Evolutionary conservation across 345 rosid species (phyloP).

Genomic region (Zanthoxylum bungeanum): DNA sequence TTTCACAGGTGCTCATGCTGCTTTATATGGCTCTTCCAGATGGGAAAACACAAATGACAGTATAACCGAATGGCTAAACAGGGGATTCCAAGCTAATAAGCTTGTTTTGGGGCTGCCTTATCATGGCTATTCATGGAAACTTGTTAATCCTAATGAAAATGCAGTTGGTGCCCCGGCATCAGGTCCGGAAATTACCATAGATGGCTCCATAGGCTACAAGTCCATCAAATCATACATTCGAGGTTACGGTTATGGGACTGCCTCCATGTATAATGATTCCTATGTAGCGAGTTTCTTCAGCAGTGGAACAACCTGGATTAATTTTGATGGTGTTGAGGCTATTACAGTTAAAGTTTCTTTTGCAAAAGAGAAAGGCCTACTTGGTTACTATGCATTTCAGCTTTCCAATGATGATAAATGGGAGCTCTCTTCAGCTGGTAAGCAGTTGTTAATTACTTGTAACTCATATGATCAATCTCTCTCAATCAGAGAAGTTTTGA

Average conservation of each 20-base stretch:
- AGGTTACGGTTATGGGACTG: not conserved
- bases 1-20: conserved; percentile 22
- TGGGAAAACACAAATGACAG: conserved; percentile 7
- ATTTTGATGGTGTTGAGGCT: conserved; percentile 10
- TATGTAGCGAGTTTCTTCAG: not conserved
- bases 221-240: not conserved
- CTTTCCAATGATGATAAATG: not conserved
- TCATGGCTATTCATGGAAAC: conserved; percentile 28
- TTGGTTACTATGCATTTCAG: conserved; percentile 11
- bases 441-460: not conserved
- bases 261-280: conserved; percentile 4
- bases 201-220: conserved; percentile 18
- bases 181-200: conserved; percentile 15
- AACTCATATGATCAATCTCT: not conserved
- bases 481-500: not conserved
- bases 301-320: not conserved
- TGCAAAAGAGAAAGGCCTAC: conserved; percentile 11
- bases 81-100: conserved; percentile 18
- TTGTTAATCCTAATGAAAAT: conserved; percentile 8
- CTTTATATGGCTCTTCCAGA: conserved; percentile 19
- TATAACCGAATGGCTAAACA: conserved; percentile 21
- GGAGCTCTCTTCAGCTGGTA: conserved; percentile 5
- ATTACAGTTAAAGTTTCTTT: conserved; percentile 3
- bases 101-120: conserved; percentile 30
- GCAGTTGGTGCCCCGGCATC: conserved; percentile 19